These are phyloP conservation scores for Monosporascus sp. DNA, from an alignment of 2,329 filamentous ascomycete genomes.

Conservation along the genomic window DNA sequence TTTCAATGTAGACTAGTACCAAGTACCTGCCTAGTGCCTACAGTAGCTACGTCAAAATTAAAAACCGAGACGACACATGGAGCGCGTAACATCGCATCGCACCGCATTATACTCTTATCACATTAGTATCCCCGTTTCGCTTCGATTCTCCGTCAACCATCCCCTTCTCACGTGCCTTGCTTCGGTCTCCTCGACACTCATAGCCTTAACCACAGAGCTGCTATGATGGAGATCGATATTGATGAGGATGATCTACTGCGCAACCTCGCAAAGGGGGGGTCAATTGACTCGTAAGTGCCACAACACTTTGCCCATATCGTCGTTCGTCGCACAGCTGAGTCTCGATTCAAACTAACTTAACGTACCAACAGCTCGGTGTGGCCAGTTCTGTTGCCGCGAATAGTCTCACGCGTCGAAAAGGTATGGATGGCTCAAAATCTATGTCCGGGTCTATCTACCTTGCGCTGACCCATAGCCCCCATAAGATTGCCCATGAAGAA, in stretches of 20 bases:
- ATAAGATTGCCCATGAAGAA: slow-evolving; percentile 66
- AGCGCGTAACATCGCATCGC: neutral
- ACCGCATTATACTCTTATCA: neutral
- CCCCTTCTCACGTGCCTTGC: too few species aligned
- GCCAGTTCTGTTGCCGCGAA: slow-evolving; percentile 31
- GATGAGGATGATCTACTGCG: slow-evolving; percentile 48
- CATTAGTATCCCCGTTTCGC: neutral
- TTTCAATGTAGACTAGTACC: neutral
- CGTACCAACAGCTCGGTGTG: slow-evolving; percentile 28
- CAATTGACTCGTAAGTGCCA: slow-evolving; percentile 49
- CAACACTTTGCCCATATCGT: neutral
- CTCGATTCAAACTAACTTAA: slow-evolving; percentile 8
- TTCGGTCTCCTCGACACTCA: too few species aligned
- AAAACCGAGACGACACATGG: neutral
- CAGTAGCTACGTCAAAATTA: neutral
- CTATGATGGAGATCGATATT: slow-evolving; percentile 51
- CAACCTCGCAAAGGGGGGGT: slow-evolving; percentile 43
- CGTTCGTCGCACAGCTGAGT: neutral
- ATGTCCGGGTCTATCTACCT: slow-evolving; percentile 12
- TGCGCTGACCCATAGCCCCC: slow-evolving; percentile 1
- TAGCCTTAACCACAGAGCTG: slow-evolving; percentile 3
- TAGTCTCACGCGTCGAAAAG: slow-evolving; percentile 43
- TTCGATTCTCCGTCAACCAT: neutral
- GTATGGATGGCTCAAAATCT: slow-evolving; percentile 24
- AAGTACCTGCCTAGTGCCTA: neutral